Evolutionary conservation across 129 eudicot species (phyloP), one percentile per base, ranked within the genome.

Genomic region (Cynara cardunculus): DNA sequence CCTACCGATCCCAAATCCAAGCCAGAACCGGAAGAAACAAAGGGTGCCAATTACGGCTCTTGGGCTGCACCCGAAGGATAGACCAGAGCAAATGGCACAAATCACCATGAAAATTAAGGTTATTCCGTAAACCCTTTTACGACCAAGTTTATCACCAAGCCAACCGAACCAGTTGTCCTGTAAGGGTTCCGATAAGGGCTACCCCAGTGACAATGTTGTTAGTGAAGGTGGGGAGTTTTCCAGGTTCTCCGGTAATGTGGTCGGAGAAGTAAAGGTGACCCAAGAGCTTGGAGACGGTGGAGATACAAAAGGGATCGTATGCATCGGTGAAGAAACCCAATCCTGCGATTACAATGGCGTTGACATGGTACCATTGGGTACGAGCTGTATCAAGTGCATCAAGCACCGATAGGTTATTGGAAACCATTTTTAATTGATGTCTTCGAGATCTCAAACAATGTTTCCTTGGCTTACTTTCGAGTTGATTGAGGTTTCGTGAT

Each of bases 281-380:
- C 26, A 90, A 53, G 53, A 90, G 80, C 26, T 90, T 90, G 25
- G 90, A 78, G 26, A 90, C 85, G 13, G 91, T 81, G 31, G 91
- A 72, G 74, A 90, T 90, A 80, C 85, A 82, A 16, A 90, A 90
- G 9, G 87, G 89, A 46, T 90, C 91, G 31, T 90, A 87, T 1
- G 94, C 94, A 21, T 90, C 94, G 0, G 94, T 90, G 79, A 90
- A 90, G 79, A 90, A 90, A 0, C 94, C 94, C 94, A 90, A 87
- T 5, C 94, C 94, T 1, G 91, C 91, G 7, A 90, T 88, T 16
- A 87, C 84, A 14, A 90, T 88, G 24, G 94, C 89, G 24, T 85
- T 87, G 6, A 76, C 84, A 37, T 90, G 94, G 82, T 87, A 87
- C 94, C 91, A 87, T 69, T 86, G 94, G 11, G 94, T 90, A 3